These are phyloP conservation scores for Echinosophora koreensis DNA, from an alignment of 306 rosid species.

Conservation along the genomic window DNA sequence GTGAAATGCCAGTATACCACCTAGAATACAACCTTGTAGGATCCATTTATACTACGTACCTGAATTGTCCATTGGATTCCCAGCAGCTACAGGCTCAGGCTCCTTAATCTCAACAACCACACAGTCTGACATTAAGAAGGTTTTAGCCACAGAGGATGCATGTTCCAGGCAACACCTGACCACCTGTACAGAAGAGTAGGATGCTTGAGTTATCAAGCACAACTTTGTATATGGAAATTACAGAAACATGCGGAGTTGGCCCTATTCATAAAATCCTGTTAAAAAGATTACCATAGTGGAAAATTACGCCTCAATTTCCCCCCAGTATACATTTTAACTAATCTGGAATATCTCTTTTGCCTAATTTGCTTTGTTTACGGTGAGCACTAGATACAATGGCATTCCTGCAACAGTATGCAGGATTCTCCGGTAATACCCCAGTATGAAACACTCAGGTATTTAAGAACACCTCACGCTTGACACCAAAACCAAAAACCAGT, in stretches of 20 bases:
- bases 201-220: slow-evolving; percentile 18
- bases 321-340: too few species aligned
- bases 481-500: too few species aligned
- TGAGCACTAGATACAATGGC: background rate
- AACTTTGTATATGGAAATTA: background rate
- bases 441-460: background rate
- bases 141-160: slow-evolving; percentile 95
- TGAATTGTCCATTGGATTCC: slow-evolving; percentile 95
- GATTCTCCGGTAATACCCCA: background rate
- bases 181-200: slow-evolving; percentile 59
- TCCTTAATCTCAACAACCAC: slow-evolving; percentile 99
- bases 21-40: background rate
- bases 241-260: background rate
- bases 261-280: background rate
- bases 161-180: slow-evolving; percentile 99
- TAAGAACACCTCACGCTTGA: background rate
- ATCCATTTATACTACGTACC: slow-evolving; percentile 54
- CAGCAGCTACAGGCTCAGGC: slow-evolving; percentile 78
- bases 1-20: background rate
- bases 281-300: background rate
- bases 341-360: background rate
- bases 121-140: slow-evolving; percentile 98
- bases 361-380: background rate
- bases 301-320: background rate
- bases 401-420: background rate